Evolutionary conservation across 768 basidiomycete genomes (phyloP).

Genomic region (Daedaleopsis nitida): DNA sequence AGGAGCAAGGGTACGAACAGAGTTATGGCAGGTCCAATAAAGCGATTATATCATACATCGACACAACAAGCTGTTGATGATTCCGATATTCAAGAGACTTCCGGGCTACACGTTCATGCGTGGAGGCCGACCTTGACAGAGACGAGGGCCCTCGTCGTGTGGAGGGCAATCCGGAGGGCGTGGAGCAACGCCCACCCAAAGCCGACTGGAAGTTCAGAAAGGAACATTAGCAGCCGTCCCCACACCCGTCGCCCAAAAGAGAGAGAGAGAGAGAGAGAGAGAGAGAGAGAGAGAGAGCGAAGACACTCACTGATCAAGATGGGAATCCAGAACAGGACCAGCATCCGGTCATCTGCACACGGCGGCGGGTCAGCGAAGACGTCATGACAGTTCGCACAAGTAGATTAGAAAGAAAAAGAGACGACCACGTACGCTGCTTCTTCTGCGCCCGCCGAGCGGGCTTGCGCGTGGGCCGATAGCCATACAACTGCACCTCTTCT

Average conservation of each 20-base stretch:
- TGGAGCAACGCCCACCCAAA: conserved; percentile 37
- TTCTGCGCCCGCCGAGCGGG: conserved; percentile 51
- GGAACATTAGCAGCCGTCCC: too few relatives aligned
- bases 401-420: neutral
- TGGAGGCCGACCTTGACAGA: conserved; percentile 27
- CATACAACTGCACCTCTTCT: conserved; percentile 69
- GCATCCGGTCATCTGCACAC: conserved; percentile 75
- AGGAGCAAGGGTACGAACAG: neutral
- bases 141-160: conserved; percentile 27
- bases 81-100: neutral
- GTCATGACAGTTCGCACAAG: neutral
- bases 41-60: conserved; percentile 1
- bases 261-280: too few relatives aligned
- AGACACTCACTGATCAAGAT: conserved; percentile 79
- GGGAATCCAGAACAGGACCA: conserved; percentile 84
- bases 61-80: neutral
- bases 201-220: conserved; percentile 26
- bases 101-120: conserved; percentile 10
- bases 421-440: conserved; percentile 57
- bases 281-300: too few relatives aligned
- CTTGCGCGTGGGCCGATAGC: conserved; percentile 56
- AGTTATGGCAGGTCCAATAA: neutral
- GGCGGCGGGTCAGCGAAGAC: neutral
- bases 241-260: too few relatives aligned
- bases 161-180: conserved; percentile 29